Percentiles rank a stretch among this genome's conserved stretches.
These are phyloP conservation scores for Plasmodium gaboni DNA, from an alignment of 169 alveolate species.

Conservation along the genomic window DNA sequence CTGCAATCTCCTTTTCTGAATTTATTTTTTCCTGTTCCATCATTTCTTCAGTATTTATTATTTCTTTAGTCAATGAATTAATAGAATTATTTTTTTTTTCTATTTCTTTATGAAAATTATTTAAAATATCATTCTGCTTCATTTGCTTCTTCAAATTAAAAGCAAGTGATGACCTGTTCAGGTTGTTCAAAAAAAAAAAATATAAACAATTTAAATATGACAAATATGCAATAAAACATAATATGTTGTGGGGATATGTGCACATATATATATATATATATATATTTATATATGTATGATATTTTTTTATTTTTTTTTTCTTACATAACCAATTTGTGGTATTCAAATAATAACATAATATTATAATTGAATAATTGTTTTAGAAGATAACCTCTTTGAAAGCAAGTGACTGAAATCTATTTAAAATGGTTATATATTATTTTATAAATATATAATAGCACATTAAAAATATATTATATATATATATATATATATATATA, in stretches of 20 bases:
- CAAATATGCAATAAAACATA: not conserved
- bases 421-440: too few species aligned
- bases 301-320: not conserved
- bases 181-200: not conserved
- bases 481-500: not conserved
- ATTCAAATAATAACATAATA: conserved; percentile 24
- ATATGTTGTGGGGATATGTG: not conserved
- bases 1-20: conserved; percentile 41
- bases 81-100: conserved; percentile 32
- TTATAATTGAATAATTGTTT: conserved; percentile 60
- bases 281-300: not conserved
- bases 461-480: not conserved
- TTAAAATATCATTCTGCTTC: conserved; percentile 14
- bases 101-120: conserved; percentile 18
- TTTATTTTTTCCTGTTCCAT: conserved; percentile 46
- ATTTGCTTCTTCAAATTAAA: conserved; percentile 62
- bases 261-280: too few species aligned
- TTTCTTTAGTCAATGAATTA: conserved; percentile 31
- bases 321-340: conserved; percentile 58
- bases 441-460: not conserved
- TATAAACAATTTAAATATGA: too few species aligned
- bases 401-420: conserved; percentile 41
- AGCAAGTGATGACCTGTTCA: conserved; percentile 45
- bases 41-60: conserved; percentile 31
- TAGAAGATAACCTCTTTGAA: conserved; percentile 28